Evolutionary conservation across 2,329 filamentous ascomycete genomes (phyloP).

Genomic region (Polytolypa hystricis): DNA sequence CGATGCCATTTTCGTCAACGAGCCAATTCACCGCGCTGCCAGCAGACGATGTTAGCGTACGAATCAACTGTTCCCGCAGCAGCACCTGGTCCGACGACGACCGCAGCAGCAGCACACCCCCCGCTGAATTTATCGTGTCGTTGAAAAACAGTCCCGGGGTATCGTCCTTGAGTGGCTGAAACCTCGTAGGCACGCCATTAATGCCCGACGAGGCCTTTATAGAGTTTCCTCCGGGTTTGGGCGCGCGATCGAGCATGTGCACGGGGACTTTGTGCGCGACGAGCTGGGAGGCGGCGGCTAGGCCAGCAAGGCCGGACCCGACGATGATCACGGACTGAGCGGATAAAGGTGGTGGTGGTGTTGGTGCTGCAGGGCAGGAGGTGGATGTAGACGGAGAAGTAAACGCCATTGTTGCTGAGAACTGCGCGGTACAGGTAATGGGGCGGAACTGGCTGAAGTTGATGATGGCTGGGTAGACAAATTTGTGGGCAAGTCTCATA

Average conservation of each 20-base stretch:
- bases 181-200: slow-evolving; percentile 50
- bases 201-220: slow-evolving; percentile 59
- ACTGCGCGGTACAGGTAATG: too few species aligned
- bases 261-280: slow-evolving; percentile 43
- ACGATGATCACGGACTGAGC: slow-evolving; percentile 43
- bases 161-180: slow-evolving; percentile 36
- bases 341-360: slow-evolving; percentile 6
- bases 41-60: slow-evolving; percentile 39
- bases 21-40: slow-evolving; percentile 46
- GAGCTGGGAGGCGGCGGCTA: slow-evolving; percentile 49
- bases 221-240: slow-evolving; percentile 52
- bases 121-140: slow-evolving; percentile 50
- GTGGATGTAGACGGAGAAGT: too few species aligned
- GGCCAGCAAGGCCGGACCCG: slow-evolving; percentile 54
- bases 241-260: slow-evolving; percentile 47
- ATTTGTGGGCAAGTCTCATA: too few species aligned
- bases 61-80: slow-evolving; percentile 36
- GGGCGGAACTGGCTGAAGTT: too few species aligned
- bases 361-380: too few species aligned
- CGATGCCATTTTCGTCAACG: slow-evolving; percentile 44
- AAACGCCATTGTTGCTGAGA: too few species aligned
- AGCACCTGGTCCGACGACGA: slow-evolving; percentile 21
- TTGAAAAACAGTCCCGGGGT: slow-evolving; percentile 34
- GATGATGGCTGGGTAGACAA: too few species aligned
- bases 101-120: slow-evolving; percentile 22